Conservation (phyloP, 1,284 basidiomycete species). For the Moniliophthora roreri region DNA sequence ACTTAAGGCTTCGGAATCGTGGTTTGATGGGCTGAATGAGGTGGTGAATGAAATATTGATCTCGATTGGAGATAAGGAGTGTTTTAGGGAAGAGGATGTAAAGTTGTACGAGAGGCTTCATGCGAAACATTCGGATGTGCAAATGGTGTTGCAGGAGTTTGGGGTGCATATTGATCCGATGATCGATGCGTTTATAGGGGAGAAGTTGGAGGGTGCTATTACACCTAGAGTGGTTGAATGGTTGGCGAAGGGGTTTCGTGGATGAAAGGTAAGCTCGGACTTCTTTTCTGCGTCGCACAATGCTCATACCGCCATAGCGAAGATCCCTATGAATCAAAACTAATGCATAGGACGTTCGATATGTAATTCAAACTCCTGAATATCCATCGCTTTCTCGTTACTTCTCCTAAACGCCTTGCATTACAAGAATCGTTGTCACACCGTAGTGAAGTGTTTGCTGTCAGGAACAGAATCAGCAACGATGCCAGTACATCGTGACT, state of each 20-base stretch:
- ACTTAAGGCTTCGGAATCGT: slow-evolving; percentile 16
- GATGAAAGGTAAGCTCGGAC: no score
- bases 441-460: no score
- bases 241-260: slow-evolving; percentile 15
- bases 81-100: slow-evolving; percentile 20
- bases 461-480: no score
- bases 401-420: no score
- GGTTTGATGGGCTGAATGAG: slow-evolving; percentile 22
- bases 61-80: slow-evolving; percentile 25
- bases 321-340: no score
- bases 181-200: slow-evolving; percentile 22
- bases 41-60: slow-evolving; percentile 25
- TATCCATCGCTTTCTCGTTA: no score
- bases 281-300: no score
- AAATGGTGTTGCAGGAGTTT: slow-evolving; percentile 22
- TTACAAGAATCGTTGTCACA: no score
- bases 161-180: slow-evolving; percentile 30
- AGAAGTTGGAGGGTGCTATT: slow-evolving; percentile 12
- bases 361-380: no score
- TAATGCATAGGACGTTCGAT: no score
- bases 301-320: no score
- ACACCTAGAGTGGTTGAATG: slow-evolving; percentile 19
- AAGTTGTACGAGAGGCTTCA: slow-evolving; percentile 17
- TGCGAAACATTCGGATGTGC: slow-evolving; percentile 15
- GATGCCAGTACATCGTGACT: no score